These are phyloP conservation scores for Globisporangium abappressorium DNA, from an alignment of 352 stramenopile genomes.

Conservation along the genomic window DNA sequence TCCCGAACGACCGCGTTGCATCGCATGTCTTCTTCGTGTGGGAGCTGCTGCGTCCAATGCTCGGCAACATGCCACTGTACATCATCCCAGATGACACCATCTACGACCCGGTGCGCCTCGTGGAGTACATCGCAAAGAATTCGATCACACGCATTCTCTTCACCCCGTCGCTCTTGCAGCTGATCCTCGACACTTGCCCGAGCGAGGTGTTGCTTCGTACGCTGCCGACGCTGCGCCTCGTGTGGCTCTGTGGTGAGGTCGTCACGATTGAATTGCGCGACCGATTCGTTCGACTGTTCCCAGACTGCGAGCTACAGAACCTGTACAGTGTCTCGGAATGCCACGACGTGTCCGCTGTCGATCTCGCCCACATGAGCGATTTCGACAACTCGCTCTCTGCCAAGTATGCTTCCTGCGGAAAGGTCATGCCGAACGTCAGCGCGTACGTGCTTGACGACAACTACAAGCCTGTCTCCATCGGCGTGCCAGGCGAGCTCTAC, in stretches of 20 bases:
- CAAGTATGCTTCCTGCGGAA: conserved; percentile 88
- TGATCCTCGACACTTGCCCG: conserved; percentile 75
- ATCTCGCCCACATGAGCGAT: conserved; percentile 69
- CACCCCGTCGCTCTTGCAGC: conserved; percentile 90
- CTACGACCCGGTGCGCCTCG: conserved; percentile 86
- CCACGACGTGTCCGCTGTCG: conserved; percentile 88
- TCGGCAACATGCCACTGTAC: conserved; percentile 87
- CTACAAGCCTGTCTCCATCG: conserved; percentile 56
- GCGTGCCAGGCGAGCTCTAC: conserved; percentile 79
- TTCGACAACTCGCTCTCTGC: conserved; percentile 71
- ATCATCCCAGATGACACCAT: conserved; percentile 92
- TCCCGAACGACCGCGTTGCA: conserved; percentile 78
- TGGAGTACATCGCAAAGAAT: conserved; percentile 69
- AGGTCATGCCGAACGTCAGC: conserved; percentile 82
- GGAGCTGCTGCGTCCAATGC: conserved; percentile 90
- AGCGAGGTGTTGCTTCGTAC: conserved; percentile 48
- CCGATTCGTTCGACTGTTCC: conserved; percentile 81
- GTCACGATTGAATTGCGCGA: conserved; percentile 89
- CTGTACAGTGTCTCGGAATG: conserved; percentile 94
- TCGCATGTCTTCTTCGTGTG: conserved; percentile 96
- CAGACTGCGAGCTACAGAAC: conserved; percentile 87
- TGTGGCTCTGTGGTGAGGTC: conserved; percentile 92
- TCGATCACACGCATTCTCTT: conserved; percentile 91
- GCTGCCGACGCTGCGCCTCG: conserved; percentile 75
- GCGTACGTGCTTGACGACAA: conserved; percentile 77